A percentile compares a stretch with the other conserved stretches of the same genome.
phyloP scores from a whole-genome alignment of 1,284 basidiomycete species.

The Garcileccinum viscosum region DNA sequence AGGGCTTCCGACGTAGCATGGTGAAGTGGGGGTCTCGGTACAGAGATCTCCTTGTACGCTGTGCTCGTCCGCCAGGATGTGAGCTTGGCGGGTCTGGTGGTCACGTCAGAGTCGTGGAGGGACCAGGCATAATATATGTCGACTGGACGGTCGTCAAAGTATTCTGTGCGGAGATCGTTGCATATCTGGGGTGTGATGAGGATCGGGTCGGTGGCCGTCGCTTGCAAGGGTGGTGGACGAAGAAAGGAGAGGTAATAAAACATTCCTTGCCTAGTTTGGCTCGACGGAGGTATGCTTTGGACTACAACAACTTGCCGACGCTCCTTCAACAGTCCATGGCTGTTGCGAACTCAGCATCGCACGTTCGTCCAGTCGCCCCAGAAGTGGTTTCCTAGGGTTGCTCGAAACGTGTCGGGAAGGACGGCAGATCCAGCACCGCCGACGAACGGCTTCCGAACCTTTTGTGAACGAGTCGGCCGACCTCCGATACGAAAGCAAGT shows the following conservation, averaged over 20 bases:
- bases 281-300: constrained; percentile 29
- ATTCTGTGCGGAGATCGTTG: constrained; percentile 83
- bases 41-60: constrained; percentile 74
- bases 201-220: constrained; percentile 45
- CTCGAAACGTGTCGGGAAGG: constrained; percentile 18
- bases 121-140: constrained; percentile 66
- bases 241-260: constrained; percentile 82
- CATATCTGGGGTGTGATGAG: constrained; percentile 74
- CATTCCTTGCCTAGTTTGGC: constrained; percentile 51
- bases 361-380: constrained; percentile 27
- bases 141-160: constrained; percentile 51
- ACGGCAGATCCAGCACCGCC: constrained; percentile 18
- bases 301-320: constrained; percentile 28
- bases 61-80: constrained; percentile 72
- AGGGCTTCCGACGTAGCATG: not conserved
- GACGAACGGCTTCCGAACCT: constrained; percentile 36
- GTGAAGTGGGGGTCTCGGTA: constrained; percentile 66
- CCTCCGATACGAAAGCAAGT: constrained; percentile 48
- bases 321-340: constrained; percentile 12
- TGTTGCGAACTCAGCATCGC: constrained; percentile 22
- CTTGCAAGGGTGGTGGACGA: constrained; percentile 68
- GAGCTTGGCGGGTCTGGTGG: constrained; percentile 58
- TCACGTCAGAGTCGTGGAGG: constrained; percentile 21
- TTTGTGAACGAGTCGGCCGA: constrained; percentile 42
- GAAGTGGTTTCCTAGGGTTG: constrained; percentile 29